Evolutionary conservation across 371 early-diverging fungal species (phyloP).

Genomic region (Globomyces sp.): DNA sequence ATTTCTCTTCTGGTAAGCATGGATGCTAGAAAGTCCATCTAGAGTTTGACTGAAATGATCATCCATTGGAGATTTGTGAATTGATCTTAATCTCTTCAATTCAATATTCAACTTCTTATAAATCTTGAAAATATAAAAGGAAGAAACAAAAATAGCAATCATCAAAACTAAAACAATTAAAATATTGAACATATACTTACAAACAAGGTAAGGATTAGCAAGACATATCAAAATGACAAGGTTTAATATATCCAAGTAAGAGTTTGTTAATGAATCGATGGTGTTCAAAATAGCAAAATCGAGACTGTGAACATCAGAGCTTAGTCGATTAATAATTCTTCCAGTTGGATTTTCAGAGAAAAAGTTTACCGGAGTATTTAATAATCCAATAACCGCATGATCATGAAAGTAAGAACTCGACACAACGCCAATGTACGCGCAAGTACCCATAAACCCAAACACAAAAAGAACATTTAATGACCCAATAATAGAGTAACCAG

Average conservation of each 20-base stretch:
- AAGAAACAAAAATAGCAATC: slow-evolving; percentile 21
- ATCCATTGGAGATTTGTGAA: slow-evolving; percentile 57
- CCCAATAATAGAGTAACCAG: too few relatives aligned
- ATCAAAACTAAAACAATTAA: slow-evolving; percentile 20
- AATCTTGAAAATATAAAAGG: slow-evolving; percentile 20
- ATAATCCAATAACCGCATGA: slow-evolving; percentile 37
- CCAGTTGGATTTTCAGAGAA: slow-evolving; percentile 86
- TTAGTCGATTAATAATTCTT: slow-evolving; percentile 67
- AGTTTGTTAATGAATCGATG: slow-evolving; percentile 60
- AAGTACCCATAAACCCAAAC: too few relatives aligned
- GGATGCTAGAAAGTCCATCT: slow-evolving; percentile 30
- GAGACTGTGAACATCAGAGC: not conserved
- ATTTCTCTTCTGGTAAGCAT: slow-evolving; percentile 21
- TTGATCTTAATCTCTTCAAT: slow-evolving; percentile 9
- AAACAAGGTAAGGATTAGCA: slow-evolving; percentile 14
- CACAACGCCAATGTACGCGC: too few relatives aligned
- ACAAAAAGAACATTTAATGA: too few relatives aligned
- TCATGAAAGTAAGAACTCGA: slow-evolving; percentile 17
- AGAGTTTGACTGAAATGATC: slow-evolving; percentile 72
- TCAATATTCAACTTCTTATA: not conserved
- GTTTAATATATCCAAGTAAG: slow-evolving; percentile 57
- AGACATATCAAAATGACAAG: slow-evolving; percentile 61
- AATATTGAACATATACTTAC: slow-evolving; percentile 14
- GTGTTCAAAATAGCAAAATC: slow-evolving; percentile 57
- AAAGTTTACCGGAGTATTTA: slow-evolving; percentile 73